Base-by-base conservation (phyloP, 331 rosid genomes). In the Arachis monticola region DNA sequence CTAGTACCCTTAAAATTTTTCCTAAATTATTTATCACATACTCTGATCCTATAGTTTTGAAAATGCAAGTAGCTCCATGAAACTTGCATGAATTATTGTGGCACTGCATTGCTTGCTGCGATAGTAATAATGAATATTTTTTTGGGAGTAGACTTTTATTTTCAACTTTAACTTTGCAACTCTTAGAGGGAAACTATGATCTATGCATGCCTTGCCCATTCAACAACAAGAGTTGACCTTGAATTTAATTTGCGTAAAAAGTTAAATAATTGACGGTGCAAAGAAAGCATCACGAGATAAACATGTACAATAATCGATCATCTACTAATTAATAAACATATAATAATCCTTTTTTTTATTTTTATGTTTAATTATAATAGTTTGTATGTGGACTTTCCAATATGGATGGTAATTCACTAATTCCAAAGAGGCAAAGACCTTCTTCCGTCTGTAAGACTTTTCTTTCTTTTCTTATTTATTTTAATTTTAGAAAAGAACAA, bases 191-290 rank as follows among this genome's bases (percentile, higher is more conserved):
- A 48, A 69, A 48, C 11, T 0, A 13, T 68, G 50, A 55, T 61
- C 67, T 4, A 17, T 57, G 65, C 65, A 17, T 57, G 65, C 59
- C 58, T 81, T 77, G 40, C 72, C 35, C 8, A 66, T 67, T 77
- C 76, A 81, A 77, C 76, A 38, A 38, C 41, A 38, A 38, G 41
- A 38, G 41, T 38, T 22, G 7, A 22, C 42, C 40, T 71, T 81
- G 64, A 75, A 77, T 42, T 76, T 11, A 42, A 59, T 59, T 42
- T 65, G 42, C n/a, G 52, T 27, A 57, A 64, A 78, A 78, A 56
- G 57, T 58, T 63, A 64, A 62, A 69, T 58, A 8, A 52, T 71
- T 79, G 65, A 79, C 74, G 40, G 3, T 8, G 3, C 64, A 64
- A 60, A 10, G 46, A 64, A 60, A 13, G 40, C 30, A 30, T 6